These are phyloP conservation scores for Ceratobasidium sp. DNA, from an alignment of 1,284 basidiomycete species.

Conservation along the genomic window DNA sequence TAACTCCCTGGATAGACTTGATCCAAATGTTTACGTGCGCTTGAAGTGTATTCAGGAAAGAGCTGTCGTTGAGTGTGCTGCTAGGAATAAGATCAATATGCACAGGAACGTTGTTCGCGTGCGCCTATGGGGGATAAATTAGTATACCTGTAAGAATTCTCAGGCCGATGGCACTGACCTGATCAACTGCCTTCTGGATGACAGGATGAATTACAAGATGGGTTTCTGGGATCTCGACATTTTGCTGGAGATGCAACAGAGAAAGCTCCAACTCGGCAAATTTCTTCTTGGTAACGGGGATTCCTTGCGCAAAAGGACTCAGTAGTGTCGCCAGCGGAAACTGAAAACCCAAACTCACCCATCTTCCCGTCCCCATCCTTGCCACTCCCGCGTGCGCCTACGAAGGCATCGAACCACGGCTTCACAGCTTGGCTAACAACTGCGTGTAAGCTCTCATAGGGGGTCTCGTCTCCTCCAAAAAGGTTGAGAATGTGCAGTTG, in stretches of 20 bases:
- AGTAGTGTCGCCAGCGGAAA: not conserved
- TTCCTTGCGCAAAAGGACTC: conserved; percentile 64
- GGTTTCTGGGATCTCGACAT: conserved; percentile 98
- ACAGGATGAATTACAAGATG: conserved; percentile 91
- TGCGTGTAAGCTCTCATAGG: conserved; percentile 96
- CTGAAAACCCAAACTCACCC: conserved; percentile 62
- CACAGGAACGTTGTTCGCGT: conserved; percentile 67
- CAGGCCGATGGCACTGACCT: conserved; percentile 56
- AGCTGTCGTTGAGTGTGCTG: conserved; percentile 82
- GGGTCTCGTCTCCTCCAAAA: conserved; percentile 89
- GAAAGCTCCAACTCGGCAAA: conserved; percentile 99
- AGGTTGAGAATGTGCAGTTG: conserved; percentile 95
- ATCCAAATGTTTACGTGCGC: conserved; percentile 98
- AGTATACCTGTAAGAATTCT: not conserved
- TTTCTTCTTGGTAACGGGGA: conserved; percentile 99
- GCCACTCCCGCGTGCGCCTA: conserved; percentile 75
- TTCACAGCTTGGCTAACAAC: conserved; percentile 96
- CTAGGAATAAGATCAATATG: conserved; percentile 81
- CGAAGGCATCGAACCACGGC: conserved; percentile 98
- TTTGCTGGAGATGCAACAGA: conserved; percentile 95
- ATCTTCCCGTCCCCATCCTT: conserved; percentile 88
- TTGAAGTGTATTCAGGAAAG: conserved; percentile 95
- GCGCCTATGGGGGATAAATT: conserved; percentile 61
- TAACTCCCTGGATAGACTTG: conserved; percentile 96
- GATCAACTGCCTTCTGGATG: conserved; percentile 88